A percentile compares a stretch with the other conserved stretches of the same genome.
phyloP scores from a whole-genome alignment of 106 monocot species.

The Hemerocallis citrina region DNA sequence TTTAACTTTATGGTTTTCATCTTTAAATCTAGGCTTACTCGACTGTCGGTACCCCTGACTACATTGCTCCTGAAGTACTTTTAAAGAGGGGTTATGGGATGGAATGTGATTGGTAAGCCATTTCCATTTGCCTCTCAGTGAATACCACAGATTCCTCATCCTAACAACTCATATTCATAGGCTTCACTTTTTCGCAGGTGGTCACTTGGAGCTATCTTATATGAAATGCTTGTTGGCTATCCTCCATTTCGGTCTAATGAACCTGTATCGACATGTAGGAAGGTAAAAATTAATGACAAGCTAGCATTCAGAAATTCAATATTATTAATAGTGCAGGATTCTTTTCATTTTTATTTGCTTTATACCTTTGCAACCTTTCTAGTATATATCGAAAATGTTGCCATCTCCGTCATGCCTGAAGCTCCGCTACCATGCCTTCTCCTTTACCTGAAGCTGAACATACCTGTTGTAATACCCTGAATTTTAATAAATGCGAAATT shows the following conservation, averaged over 20 bases:
- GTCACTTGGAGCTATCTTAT: conserved; percentile 5
- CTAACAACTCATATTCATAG: neutral
- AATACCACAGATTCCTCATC: neutral
- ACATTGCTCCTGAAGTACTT: too few species aligned
- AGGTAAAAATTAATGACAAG: neutral
- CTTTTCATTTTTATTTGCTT: too few species aligned
- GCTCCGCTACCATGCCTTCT: too few species aligned
- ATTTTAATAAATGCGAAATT: too few species aligned
- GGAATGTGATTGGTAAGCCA: conserved; percentile 1
- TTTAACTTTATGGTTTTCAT: too few species aligned
- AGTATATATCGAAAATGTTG: too few species aligned
- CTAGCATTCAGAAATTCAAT: neutral
- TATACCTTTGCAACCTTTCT: neutral
- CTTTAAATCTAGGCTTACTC: neutral
- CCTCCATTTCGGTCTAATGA: conserved; percentile 6
- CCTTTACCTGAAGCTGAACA: too few species aligned
- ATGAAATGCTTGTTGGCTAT: conserved; percentile 10
- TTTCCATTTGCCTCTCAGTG: neutral
- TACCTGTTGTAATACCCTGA: too few species aligned
- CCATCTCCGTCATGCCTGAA: too few species aligned
- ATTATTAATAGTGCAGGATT: too few species aligned
- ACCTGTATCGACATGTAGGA: neutral
- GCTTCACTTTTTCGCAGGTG: neutral
- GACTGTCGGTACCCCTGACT: too few species aligned
- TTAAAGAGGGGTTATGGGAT: neutral